Evolutionary conservation across 1,284 basidiomycete species (phyloP).

Genomic region (Anthracocystis panici-leucophaei): DNA sequence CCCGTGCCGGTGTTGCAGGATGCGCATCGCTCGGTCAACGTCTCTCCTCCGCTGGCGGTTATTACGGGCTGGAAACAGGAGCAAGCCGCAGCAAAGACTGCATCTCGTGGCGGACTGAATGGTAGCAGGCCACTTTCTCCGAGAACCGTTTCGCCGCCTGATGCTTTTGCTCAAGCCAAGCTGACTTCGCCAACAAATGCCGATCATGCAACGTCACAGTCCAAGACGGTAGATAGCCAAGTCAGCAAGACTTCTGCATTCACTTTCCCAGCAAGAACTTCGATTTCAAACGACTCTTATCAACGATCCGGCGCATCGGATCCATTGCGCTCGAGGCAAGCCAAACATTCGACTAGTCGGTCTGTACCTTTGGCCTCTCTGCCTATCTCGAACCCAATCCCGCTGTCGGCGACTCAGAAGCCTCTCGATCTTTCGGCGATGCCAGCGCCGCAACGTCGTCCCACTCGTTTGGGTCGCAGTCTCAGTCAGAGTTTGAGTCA

Average conservation of each 20-base stretch:
- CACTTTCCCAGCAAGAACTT: conserved; percentile 26
- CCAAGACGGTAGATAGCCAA: conserved; percentile 15
- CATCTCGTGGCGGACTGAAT: not conserved
- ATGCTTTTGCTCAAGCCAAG: not conserved
- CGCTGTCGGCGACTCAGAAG: conserved; percentile 5
- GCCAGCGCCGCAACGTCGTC: conserved; percentile 15
- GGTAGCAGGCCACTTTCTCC: conserved; percentile 12
- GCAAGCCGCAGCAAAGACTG: not conserved
- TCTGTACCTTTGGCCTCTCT: conserved; percentile 25
- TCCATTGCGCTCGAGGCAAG: conserved; percentile 3
- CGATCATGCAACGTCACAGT: not conserved
- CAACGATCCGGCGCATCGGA: not conserved
- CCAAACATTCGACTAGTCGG: conserved; percentile 27
- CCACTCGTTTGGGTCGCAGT: conserved; percentile 16
- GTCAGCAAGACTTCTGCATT: conserved; percentile 19
- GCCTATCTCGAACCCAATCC: conserved; percentile 18
- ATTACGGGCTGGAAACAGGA: conserved; percentile 21
- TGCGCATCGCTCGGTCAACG: conserved; percentile 3
- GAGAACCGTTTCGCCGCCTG: conserved; percentile 2
- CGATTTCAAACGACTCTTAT: conserved; percentile 15
- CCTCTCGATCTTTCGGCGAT: not conserved
- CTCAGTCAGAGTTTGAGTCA: conserved; percentile 20
- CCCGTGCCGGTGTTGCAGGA: conserved; percentile 23
- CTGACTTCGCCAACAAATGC: not conserved
- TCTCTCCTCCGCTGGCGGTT: conserved; percentile 36